Evolutionary conservation across 331 rosid genomes (phyloP).

Genomic region (Malus hybrid): DNA sequence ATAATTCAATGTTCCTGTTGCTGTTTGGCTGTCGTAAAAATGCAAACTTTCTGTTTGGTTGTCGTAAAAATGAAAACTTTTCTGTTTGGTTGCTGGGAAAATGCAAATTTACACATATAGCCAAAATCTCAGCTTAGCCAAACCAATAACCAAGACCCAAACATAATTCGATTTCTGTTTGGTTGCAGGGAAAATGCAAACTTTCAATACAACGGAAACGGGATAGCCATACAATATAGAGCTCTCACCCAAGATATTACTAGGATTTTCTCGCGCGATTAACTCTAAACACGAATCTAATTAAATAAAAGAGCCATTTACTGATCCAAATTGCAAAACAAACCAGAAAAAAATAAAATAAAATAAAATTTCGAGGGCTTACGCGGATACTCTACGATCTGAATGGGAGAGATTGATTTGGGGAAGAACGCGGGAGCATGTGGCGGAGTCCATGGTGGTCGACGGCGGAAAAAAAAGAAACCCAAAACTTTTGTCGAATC

Average conservation of each 20-base stretch:
- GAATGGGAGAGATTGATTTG: slow-evolving; percentile 12
- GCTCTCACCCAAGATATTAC: neutral
- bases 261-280: neutral
- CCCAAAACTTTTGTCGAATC: neutral
- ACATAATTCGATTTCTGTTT: neutral
- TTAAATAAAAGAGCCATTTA: neutral
- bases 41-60: neutral
- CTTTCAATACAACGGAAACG: neutral
- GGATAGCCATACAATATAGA: neutral
- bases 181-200: neutral
- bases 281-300: neutral
- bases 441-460: slow-evolving; percentile 33
- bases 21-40: neutral
- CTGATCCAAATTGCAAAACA: neutral
- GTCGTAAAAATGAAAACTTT: no score
- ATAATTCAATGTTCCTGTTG: neutral
- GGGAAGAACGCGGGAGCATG: slow-evolving; percentile 34
- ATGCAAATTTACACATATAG: no score
- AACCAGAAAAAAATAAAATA: no score
- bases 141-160: neutral
- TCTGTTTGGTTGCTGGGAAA: neutral
- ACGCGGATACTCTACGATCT: slow-evolving; percentile 35
- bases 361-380: slow-evolving; percentile 11
- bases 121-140: no score
- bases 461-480: neutral